phyloP scores from a whole-genome alignment of 2,329 filamentous ascomycete species.

The Xylariales sp. region DNA sequence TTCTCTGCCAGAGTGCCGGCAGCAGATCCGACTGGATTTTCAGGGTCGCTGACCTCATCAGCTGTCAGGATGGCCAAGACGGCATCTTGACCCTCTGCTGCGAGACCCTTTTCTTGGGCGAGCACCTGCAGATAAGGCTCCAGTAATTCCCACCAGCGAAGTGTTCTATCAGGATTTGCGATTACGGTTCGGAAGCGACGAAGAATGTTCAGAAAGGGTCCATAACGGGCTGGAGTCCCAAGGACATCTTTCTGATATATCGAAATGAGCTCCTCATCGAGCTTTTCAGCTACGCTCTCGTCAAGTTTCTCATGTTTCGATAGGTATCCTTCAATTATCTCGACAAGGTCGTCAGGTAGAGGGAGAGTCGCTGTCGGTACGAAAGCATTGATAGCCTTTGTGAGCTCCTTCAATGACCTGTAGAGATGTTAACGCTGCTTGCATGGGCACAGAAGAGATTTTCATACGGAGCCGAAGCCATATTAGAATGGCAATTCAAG shows the following conservation, averaged over 20 bases:
- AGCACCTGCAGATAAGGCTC: conserved; percentile 51
- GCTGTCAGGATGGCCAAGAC: conserved; percentile 60
- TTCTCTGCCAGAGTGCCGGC: conserved; percentile 39
- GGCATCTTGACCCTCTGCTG: conserved; percentile 60
- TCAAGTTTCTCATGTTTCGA: conserved; percentile 63
- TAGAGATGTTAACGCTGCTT: not conserved
- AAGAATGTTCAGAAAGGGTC: conserved; percentile 65
- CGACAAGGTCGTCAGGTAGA: conserved; percentile 60
- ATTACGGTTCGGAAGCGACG: conserved; percentile 60
- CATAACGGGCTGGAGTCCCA: conserved; percentile 50
- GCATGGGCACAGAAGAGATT: not conserved
- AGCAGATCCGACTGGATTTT: conserved; percentile 35
- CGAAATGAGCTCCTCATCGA: conserved; percentile 67
- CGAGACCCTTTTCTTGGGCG: conserved; percentile 57
- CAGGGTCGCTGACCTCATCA: conserved; percentile 52
- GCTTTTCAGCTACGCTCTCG: conserved; percentile 62
- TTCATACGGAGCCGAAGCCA: conserved; percentile 7
- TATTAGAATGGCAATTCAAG: too few relatives aligned
- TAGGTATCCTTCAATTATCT: conserved; percentile 62
- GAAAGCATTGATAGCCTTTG: conserved; percentile 51
- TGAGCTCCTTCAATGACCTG: conserved; percentile 57
- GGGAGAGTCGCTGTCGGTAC: conserved; percentile 49
- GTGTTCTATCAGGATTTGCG: conserved; percentile 55
- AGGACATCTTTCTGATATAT: conserved; percentile 63
- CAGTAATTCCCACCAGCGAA: conserved; percentile 68